Evolutionary conservation across 805 yeast genomes (phyloP), one percentile per base, ranked within the genome.

Genomic region (Candida sithepensis): DNA sequence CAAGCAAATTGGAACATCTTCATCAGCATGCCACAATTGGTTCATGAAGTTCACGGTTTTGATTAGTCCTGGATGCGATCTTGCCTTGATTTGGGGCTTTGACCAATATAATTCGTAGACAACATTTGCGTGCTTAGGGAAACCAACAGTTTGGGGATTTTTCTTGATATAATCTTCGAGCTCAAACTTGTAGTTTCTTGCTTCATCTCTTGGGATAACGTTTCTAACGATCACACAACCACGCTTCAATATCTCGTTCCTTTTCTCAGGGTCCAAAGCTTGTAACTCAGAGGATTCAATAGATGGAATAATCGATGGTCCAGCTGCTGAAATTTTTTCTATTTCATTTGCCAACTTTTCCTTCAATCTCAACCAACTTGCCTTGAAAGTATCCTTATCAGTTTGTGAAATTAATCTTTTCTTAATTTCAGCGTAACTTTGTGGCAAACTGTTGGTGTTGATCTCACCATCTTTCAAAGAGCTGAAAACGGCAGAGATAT

Each of bases 41-140:
- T 47, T 48, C 47, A 48, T 38, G n/a, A 59, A 54, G 8, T 49
- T 52, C 50, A 62, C 54, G 2, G 64, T 53, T 41, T 54, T 43
- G 9, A 60, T 45, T 34, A 69, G 46, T 21, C 61, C 60, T 22
- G 72, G 73, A 51, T 69, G 67, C 0, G 71, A 60, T 24, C 77
- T 55, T 4, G 75, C 74, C 37, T 50, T 52, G 1, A 66, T 57
- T 53, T 73, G 74, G 3, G 71, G 53, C 42, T 65, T 63, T 2
- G 73, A 61, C 75, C 76, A 72, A 50, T 67, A 68, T 13, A 71
- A 54, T 16, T 51, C 46, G 47, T 67, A 70, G 41, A 59, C 54
- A 45, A 63, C 53, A 20, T 26, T 24, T 36, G 55, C 45, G 16
- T 56, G 47, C 36, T 55, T 42, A 4, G 72, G 70, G 43, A 51